phyloP scores from a whole-genome alignment of 1,284 basidiomycete genomes.

The Naganishia cerealis region DNA sequence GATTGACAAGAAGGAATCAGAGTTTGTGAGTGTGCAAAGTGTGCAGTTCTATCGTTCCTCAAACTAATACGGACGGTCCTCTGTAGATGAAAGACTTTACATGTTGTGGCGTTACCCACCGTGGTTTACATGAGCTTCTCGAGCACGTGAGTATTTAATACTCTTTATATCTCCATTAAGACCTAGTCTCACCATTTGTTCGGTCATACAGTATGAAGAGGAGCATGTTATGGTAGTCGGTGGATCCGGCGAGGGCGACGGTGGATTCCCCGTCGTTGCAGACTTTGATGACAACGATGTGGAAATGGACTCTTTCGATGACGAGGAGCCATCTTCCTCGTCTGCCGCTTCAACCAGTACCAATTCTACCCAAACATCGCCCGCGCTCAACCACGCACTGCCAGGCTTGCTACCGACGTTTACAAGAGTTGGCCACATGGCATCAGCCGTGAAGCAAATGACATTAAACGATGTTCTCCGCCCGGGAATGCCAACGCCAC shows the following conservation, averaged over 20 bases:
- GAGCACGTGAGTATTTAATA: constrained; percentile 30
- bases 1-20: constrained; percentile 33
- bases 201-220: constrained; percentile 32
- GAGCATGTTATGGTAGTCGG: constrained; percentile 33
- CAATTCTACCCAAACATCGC: constrained; percentile 33
- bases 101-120: constrained; percentile 34
- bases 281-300: constrained; percentile 34
- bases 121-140: constrained; percentile 33
- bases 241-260: constrained; percentile 27
- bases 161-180: neutral
- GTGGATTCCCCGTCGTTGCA: constrained; percentile 25
- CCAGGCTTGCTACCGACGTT: constrained; percentile 26
- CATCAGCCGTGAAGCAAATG: constrained; percentile 29
- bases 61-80: neutral
- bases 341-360: constrained; percentile 26
- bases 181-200: neutral
- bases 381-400: constrained; percentile 28
- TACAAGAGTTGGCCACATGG: constrained; percentile 20
- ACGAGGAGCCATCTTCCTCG: constrained; percentile 32
- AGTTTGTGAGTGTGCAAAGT: constrained; percentile 28
- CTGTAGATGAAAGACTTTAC: constrained; percentile 35
- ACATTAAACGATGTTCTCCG: constrained; percentile 20
- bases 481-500: constrained; percentile 11
- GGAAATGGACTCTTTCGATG: constrained; percentile 35
- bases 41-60: too few relatives aligned